A percentile compares a stretch with the other conserved stretches of the same genome.
Conservation (phyloP, 2,329 filamentous ascomycete species). For the Colletotrichum nymphaeae region DNA sequence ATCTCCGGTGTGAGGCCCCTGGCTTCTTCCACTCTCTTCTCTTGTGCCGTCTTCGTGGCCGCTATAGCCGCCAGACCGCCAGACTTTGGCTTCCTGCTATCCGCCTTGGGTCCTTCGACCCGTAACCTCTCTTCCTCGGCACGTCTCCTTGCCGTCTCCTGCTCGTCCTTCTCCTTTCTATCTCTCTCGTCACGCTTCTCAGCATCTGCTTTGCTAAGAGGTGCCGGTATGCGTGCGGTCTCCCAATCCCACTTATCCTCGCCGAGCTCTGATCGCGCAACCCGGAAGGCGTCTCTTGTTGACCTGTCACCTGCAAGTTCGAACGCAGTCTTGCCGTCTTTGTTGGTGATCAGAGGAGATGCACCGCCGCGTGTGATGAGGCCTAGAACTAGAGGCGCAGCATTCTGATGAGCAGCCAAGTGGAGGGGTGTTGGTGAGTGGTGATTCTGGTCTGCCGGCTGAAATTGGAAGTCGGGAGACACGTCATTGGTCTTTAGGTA, state of each 20-base stretch:
- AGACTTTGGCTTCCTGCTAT: conserved; percentile 61
- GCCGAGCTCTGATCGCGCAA: conserved; percentile 85
- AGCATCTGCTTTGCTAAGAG: conserved; percentile 77
- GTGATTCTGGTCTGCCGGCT: conserved; percentile 77
- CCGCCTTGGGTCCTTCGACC: conserved; percentile 71
- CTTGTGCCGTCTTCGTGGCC: conserved; percentile 79
- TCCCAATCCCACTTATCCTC: conserved; percentile 85
- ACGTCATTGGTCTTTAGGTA: conserved; percentile 85
- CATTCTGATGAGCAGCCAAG: conserved; percentile 84
- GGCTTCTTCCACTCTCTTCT: conserved; percentile 84
- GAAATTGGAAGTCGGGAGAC: conserved; percentile 78
- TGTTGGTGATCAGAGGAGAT: conserved; percentile 77
- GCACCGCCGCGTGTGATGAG: conserved; percentile 80
- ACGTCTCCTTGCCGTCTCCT: conserved; percentile 77
- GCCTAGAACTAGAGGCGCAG: conserved; percentile 79
- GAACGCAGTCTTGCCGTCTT: conserved; percentile 86
- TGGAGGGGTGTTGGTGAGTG: conserved; percentile 89
- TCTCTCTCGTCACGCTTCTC: conserved; percentile 78
- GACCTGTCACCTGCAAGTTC: conserved; percentile 87
- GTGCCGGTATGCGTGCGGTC: conserved; percentile 75
- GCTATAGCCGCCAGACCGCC: conserved; percentile 67
- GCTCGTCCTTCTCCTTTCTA: conserved; percentile 73
- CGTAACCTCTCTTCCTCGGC: conserved; percentile 80
- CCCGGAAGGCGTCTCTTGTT: conserved; percentile 91
- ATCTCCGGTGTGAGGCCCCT: conserved; percentile 90